Percentiles rank a stretch among this genome's conserved stretches.
These are phyloP conservation scores for Leccinum pellstonianum DNA, from an alignment of 768 basidiomycete species.

Conservation along the genomic window DNA sequence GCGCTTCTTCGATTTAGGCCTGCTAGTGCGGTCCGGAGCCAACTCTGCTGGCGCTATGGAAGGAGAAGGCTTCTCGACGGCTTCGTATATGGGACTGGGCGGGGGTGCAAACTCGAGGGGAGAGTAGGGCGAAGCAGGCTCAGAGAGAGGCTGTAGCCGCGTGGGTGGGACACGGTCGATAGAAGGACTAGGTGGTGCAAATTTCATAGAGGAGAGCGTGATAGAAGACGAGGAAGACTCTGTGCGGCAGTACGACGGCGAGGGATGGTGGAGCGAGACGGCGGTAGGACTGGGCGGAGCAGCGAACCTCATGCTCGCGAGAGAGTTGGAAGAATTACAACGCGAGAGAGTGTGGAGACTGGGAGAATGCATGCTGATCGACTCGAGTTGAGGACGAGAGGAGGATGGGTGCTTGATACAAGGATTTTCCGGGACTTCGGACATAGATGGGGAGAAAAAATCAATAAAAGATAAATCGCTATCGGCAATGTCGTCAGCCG, in stretches of 20 bases:
- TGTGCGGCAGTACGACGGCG: conserved; percentile 11
- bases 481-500: conserved; percentile 24
- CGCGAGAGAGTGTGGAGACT: conserved; percentile 18
- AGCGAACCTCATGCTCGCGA: conserved; percentile 34
- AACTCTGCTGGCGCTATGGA: conserved; percentile 47
- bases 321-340: conserved; percentile 24
- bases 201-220: conserved; percentile 30
- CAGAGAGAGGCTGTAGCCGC: conserved; percentile 19
- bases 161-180: conserved; percentile 8
- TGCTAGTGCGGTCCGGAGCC: conserved; percentile 36
- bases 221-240: conserved; percentile 15
- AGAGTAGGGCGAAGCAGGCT: conserved; percentile 30
- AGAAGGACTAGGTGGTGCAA: conserved; percentile 30
- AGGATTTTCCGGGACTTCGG: conserved; percentile 12
- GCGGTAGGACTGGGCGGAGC: conserved; percentile 29
- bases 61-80: conserved; percentile 40
- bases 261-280: conserved; percentile 1
- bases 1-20: conserved; percentile 23
- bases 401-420: conserved; percentile 7
- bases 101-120: conserved; percentile 32
- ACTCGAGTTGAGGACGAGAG: conserved; percentile 15
- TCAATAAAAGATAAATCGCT: conserved; percentile 50
- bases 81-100: conserved; percentile 6
- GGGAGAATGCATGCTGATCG: conserved; percentile 21
- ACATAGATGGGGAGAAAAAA: conserved; percentile 35